Base-by-base conservation (phyloP, 2,329 filamentous ascomycete genomes). In the Curvularia eragrostidis region DNA sequence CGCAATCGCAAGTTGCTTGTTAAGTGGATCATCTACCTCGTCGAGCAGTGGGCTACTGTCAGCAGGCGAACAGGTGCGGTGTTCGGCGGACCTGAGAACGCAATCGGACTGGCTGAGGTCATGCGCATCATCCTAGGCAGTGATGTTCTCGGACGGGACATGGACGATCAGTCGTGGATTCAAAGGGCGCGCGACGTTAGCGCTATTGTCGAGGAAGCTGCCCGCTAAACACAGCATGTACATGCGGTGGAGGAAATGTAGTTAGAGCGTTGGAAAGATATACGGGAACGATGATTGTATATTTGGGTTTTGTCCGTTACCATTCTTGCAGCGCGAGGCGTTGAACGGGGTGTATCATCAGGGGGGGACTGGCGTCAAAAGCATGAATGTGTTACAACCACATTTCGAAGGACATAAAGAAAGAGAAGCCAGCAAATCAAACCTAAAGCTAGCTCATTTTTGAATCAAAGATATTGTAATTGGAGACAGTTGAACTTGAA, bases 61-160 rank as follows among this genome's bases (percentile, higher is more conserved):
- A 86, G 83, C 48, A 78, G 84, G 56, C 79, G 85, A 24, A 77
- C 81, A 9, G 82, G 82, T 2, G 74, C 80, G 6, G 72, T 85
- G 10, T 89, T 88, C 66, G 87, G 87, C 12, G 84, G 85, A 50
- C 84, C 87, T 39, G 80, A 83, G 52, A 85, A 86, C 61, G 83
- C 84, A 3, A 76, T 79, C 39, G 74, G 75, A 23, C 74, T 81
- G 7, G 64, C 68, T 12, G 75, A 78, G 38, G 61, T 71, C 24
- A 51, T 79, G 53, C 63, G 72, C 18, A 72, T 82, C 52, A 67
- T 86, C 36, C 75, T 80, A 34, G 77, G 79, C 54, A 77, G 75
- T 50, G 78, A 78, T 6, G 73, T 82, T 32, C 66, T 80, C 12
- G 65, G 62, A 9, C 53, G 73, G 62, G 38, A 68, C 28, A 62